Percentiles rank a stretch among this genome's conserved stretches.
These are phyloP conservation scores for Calocybe gangraenosa DNA, from an alignment of 768 basidiomycete genomes.

Conservation along the genomic window DNA sequence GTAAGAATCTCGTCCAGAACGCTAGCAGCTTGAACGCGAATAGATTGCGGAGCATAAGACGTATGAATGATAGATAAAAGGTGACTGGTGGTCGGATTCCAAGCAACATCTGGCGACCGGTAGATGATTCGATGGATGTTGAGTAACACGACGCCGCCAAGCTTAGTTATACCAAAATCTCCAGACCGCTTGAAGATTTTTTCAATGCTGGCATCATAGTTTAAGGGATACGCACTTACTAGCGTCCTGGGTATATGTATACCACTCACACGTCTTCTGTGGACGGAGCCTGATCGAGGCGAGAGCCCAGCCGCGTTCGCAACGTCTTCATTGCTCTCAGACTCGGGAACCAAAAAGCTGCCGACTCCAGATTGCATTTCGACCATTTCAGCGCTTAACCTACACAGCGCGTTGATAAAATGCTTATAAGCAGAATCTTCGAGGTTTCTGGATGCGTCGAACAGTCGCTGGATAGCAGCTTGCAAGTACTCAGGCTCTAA, in stretches of 20 bases:
- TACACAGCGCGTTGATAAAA: slow-evolving; percentile 76
- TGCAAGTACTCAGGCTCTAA: slow-evolving; percentile 74
- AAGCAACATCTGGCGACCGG: slow-evolving; percentile 77
- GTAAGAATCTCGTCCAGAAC: slow-evolving; percentile 82
- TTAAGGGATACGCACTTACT: slow-evolving; percentile 36
- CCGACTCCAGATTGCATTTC: slow-evolving; percentile 67
- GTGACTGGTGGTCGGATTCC: slow-evolving; percentile 78
- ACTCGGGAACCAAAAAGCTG: slow-evolving; percentile 24
- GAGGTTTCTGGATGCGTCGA: slow-evolving; percentile 80
- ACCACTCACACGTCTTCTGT: slow-evolving; percentile 78
- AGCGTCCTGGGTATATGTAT: slow-evolving; percentile 79
- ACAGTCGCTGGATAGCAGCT: slow-evolving; percentile 72
- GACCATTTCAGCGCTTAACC: slow-evolving; percentile 89
- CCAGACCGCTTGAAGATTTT: slow-evolving; percentile 63
- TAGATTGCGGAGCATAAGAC: slow-evolving; percentile 62
- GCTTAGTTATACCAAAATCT: slow-evolving; percentile 89
- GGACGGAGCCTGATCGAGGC: slow-evolving; percentile 38
- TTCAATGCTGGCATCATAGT: background rate
- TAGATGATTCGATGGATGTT: slow-evolving; percentile 89
- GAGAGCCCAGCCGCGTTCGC: slow-evolving; percentile 31
- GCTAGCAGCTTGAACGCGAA: slow-evolving; percentile 86
- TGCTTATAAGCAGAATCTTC: slow-evolving; percentile 79
- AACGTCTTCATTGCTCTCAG: slow-evolving; percentile 38
- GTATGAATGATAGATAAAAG: slow-evolving; percentile 75
- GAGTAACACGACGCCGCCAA: slow-evolving; percentile 73